phyloP scores from a whole-genome alignment of 1,284 basidiomycete genomes.

The Tilletiopsis washingtonensis region DNA sequence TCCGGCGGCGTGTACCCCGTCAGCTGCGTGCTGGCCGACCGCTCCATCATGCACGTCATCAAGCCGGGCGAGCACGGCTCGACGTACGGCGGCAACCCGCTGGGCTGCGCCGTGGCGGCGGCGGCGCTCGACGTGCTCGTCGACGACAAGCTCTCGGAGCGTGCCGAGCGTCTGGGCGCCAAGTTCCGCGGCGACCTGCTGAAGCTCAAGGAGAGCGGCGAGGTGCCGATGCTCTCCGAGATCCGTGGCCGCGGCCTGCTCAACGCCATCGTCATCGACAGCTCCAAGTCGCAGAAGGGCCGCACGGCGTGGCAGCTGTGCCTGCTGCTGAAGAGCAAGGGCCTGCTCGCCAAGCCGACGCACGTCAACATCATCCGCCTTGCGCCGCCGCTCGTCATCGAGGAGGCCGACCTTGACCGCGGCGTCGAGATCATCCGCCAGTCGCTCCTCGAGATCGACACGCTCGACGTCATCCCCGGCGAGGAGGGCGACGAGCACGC shows the following conservation, averaged over 20 bases:
- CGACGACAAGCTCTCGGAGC: slow-evolving; percentile 72
- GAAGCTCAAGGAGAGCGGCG: slow-evolving; percentile 31
- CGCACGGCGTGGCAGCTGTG: slow-evolving; percentile 94
- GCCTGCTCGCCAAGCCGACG: slow-evolving; percentile 89
- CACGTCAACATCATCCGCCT: slow-evolving; percentile 95
- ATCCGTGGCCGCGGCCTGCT: slow-evolving; percentile 81
- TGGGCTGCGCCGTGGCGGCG: slow-evolving; percentile 88
- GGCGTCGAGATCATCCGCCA: slow-evolving; percentile 70
- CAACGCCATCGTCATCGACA: slow-evolving; percentile 91
- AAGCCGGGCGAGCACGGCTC: slow-evolving; percentile 96
- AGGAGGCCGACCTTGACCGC: slow-evolving; percentile 69
- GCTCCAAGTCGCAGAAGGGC: slow-evolving; percentile 64
- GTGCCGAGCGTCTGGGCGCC: slow-evolving; percentile 70
- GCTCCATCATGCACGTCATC: slow-evolving; percentile 87
- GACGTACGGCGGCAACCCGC: slow-evolving; percentile 73
- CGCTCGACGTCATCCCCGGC: slow-evolving; percentile 36
- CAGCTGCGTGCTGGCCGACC: slow-evolving; percentile 82
- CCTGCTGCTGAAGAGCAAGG: slow-evolving; percentile 79
- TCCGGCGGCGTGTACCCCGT: slow-evolving; percentile 96
- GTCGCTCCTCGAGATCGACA: slow-evolving; percentile 71
- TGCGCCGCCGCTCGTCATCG: slow-evolving; percentile 87
- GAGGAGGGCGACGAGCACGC: slow-evolving; percentile 13
- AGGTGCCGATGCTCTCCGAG: slow-evolving; percentile 57
- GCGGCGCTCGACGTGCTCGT: slow-evolving; percentile 80
- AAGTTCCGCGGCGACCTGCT: slow-evolving; percentile 55